Evolutionary conservation across 1,284 basidiomycete genomes (phyloP), one percentile per base, ranked within the genome.

Genomic region (Sparassis latifolia): DNA sequence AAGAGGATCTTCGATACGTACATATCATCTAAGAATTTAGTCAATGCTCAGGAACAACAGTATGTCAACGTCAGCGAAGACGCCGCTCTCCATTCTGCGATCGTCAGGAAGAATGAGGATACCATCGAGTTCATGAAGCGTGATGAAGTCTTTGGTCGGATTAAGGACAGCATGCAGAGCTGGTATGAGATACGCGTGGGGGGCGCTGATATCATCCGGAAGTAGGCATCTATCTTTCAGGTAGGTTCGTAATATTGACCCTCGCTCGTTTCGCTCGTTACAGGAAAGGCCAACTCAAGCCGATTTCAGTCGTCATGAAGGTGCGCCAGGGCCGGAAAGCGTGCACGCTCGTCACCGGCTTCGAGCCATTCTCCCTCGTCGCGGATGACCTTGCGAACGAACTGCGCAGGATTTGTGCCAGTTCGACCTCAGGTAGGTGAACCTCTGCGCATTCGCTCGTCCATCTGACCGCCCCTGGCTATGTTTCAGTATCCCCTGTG

Each of bases 381-480:
- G 76, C 81, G 0, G 84, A 90, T 10, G 77, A 81, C 20, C 79
- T 95, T 65, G 85, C 86, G 1, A 90, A 93, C 42, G 89, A 91
- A 51, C 69, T 95, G 47, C 77, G 82, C 53, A 84, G 80, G 62
- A 59, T 75, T 0, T 94, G 91, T 59, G 91, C 91, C 2, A 82
- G 85, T 42, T 78, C 87, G 2, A 89, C 92, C 0, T 82, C 84
- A 38, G 79, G 88, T 20, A 20, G 20, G 20, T 89, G 55, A 52
- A 12, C 6, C 28, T 5, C 41, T 5, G 10, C 27, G 12, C 10
- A 49, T 42, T 33, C 37, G 43, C 5, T 51, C 5, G 35, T 45
- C 38, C 31, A 6, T 37, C 10, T 28, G 46, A 37, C 30, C 33
- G 12, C n/a, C 44, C 33, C 39, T 33, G 12, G 2, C 20, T 10